Evolutionary conservation across 257 asterid genomes (phyloP), one percentile per base, ranked within the genome.

Genomic region (Lithospermum erythrorhizon): DNA sequence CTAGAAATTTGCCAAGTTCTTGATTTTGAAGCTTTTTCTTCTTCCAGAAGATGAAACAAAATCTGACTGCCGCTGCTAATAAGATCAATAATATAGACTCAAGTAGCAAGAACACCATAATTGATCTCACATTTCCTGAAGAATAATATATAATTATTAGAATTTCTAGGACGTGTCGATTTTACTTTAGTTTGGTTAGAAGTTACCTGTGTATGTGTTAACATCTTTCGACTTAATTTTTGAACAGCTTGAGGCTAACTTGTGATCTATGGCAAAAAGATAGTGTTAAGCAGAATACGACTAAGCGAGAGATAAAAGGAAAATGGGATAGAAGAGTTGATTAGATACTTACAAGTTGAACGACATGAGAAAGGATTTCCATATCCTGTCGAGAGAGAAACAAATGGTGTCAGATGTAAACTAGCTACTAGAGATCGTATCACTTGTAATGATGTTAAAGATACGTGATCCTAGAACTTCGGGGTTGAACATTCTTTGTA

Each of bases 11-110:
- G 23, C 90, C 89, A 4, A 89, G 89, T 66, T 81, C 72, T 16
- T 72, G 78, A 45, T 70, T 73, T 69, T 78, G 95, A 65, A 93
- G 94, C 83, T 83, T 91, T 68, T 65, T 84, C 79, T 93, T 93
- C 81, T 75, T 84, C 98, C 97, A 91, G 23, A 93, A 86, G 66
- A 73, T 23, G 65, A 79, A 79, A 74, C 96, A 93, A 54, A 71
- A 77, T 32, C 85, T 61, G 23, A 84, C 91, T 2, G 68, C 30
- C 25, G 78, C 83, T 30, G 82, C 84, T 49, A 93, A 74, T 32
- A 85, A 57, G 41, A 93, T 70, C 73, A 93, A 30, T 58, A 81
- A 57, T 51, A 72, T 49, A 18, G 98, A 75, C 70, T 93, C 97
- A n/a, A 82, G 75, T 61, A 81, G 35, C 72, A 93, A 78, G 72